phyloP scores from a whole-genome alignment of 2,329 filamentous ascomycete species.

The Alternaria conjuncta region DNA sequence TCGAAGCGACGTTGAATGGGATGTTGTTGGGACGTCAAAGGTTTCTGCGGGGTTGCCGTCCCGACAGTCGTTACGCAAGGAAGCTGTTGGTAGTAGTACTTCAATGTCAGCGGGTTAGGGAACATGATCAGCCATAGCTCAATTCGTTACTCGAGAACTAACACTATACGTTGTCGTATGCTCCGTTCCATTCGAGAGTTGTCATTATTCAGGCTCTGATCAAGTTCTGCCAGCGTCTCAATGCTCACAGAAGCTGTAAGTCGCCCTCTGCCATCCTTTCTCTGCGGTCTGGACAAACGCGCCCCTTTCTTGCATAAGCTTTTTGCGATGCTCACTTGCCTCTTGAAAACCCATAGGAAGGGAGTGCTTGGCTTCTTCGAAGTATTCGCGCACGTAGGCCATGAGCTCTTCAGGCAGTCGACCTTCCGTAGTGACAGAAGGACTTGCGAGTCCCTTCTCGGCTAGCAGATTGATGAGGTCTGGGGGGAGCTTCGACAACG shows the following conservation, averaged over 20 bases:
- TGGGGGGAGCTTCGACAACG: constrained; percentile 18
- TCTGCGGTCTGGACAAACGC: constrained; percentile 5
- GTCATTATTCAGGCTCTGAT: not conserved
- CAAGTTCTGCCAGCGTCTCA: not conserved
- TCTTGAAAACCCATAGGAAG: constrained; percentile 27
- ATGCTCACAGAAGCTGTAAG: constrained; percentile 25
- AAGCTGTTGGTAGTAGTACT: not conserved
- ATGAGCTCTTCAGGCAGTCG: constrained; percentile 25
- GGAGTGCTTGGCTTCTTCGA: constrained; percentile 1
- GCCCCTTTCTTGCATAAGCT: constrained; percentile 18
- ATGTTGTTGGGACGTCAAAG: not conserved
- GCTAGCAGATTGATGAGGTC: constrained; percentile 20
- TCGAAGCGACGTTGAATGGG: not conserved
- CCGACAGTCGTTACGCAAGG: not conserved
- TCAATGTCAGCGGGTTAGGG: not conserved
- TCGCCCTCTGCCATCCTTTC: not conserved
- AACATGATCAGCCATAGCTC: too few species aligned
- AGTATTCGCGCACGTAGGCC: constrained; percentile 14
- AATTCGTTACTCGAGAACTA: too few species aligned
- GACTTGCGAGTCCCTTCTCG: constrained; percentile 2
- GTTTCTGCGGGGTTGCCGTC: too few species aligned
- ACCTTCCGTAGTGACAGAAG: not conserved
- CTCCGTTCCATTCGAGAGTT: not conserved
- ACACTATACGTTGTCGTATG: too few species aligned
- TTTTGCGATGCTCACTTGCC: constrained; percentile 4